These are phyloP conservation scores for Asterionellopsis glacialis DNA, from an alignment of 108 stramenopile species.

Conservation along the genomic window DNA sequence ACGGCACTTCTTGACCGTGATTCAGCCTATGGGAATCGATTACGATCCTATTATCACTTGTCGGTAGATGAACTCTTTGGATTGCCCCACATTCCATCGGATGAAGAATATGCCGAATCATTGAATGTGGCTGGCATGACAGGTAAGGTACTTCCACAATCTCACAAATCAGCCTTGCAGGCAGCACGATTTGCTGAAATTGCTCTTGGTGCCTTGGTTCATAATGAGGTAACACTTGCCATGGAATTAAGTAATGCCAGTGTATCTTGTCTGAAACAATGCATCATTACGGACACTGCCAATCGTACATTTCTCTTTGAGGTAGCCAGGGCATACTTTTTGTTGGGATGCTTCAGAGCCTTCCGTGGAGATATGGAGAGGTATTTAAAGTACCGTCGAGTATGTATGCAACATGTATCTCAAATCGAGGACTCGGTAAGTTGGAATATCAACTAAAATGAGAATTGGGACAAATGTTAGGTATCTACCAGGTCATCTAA, in stretches of 20 bases:
- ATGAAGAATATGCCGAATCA: slow-evolving; percentile 63
- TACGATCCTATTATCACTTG: slow-evolving; percentile 66
- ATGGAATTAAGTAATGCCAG: slow-evolving; percentile 82
- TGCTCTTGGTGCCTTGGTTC: slow-evolving; percentile 76
- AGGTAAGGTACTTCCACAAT: slow-evolving; percentile 46
- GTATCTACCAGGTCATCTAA: no score
- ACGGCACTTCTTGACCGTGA: slow-evolving; percentile 53
- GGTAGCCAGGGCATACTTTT: slow-evolving; percentile 78
- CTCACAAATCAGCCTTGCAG: slow-evolving; percentile 65
- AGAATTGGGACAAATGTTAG: no score
- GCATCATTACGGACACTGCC: slow-evolving; percentile 21
- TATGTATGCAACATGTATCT: slow-evolving; percentile 72
- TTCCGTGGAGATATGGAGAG: slow-evolving; percentile 79
- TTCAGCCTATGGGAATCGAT: slow-evolving; percentile 55
- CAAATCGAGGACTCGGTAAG: slow-evolving; percentile 40
- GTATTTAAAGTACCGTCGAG: slow-evolving; percentile 86
- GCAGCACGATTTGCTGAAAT: slow-evolving; percentile 82
- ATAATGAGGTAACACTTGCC: slow-evolving; percentile 63
- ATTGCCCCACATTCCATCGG: slow-evolving; percentile 70
- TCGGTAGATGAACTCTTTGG: slow-evolving; percentile 64
- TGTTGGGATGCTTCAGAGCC: slow-evolving; percentile 75
- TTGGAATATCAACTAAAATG: not conserved
- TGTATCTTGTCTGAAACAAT: slow-evolving; percentile 74
- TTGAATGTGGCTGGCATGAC: slow-evolving; percentile 42
- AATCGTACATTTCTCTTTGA: slow-evolving; percentile 51